These are phyloP conservation scores for Auricularia sp. DNA, from an alignment of 768 basidiomycete species.

Conservation along the genomic window DNA sequence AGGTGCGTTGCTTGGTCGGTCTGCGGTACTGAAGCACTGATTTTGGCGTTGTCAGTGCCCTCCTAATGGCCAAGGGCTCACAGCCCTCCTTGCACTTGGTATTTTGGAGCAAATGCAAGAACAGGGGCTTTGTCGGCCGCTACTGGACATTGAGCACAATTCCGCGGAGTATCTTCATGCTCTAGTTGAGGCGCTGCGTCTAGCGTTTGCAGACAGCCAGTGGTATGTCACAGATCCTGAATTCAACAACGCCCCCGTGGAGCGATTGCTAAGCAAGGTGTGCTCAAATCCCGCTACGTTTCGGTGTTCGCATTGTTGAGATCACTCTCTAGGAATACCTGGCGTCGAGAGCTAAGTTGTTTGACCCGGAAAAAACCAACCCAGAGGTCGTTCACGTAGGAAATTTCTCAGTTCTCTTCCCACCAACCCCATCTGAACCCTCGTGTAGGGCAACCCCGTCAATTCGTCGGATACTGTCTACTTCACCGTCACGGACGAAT, in stretches of 20 bases:
- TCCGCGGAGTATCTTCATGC: conserved; percentile 82
- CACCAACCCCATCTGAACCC: no score
- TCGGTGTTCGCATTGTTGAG: no score
- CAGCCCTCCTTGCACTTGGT: conserved; percentile 68
- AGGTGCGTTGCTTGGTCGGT: conserved; percentile 44
- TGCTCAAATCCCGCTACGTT: no score
- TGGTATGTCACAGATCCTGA: conserved; percentile 93
- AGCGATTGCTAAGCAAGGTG: conserved; percentile 79
- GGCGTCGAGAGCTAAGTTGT: conserved; percentile 62
- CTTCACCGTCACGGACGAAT: conserved; percentile 74
- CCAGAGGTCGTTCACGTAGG: conserved; percentile 56
- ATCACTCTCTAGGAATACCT: no score
- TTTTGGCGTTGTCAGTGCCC: no score
- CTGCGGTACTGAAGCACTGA: no score
- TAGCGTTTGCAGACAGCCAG: conserved; percentile 70
- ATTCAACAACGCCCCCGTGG: conserved; percentile 62
- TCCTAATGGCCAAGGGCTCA: conserved; percentile 95
- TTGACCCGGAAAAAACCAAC: conserved; percentile 58
- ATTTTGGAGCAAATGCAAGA: conserved; percentile 82
- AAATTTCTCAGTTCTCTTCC: conserved; percentile 10
- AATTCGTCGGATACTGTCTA: conserved; percentile 91
- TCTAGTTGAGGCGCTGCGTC: conserved; percentile 66
- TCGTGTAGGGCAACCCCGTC: conserved; percentile 67
- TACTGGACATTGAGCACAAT: conserved; percentile 81
- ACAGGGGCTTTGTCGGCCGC: conserved; percentile 53